A percentile compares a stretch with the other conserved stretches of the same genome.
Conservation (phyloP, 2,329 filamentous ascomycete species). For the Arachnopeziza araneosa region DNA sequence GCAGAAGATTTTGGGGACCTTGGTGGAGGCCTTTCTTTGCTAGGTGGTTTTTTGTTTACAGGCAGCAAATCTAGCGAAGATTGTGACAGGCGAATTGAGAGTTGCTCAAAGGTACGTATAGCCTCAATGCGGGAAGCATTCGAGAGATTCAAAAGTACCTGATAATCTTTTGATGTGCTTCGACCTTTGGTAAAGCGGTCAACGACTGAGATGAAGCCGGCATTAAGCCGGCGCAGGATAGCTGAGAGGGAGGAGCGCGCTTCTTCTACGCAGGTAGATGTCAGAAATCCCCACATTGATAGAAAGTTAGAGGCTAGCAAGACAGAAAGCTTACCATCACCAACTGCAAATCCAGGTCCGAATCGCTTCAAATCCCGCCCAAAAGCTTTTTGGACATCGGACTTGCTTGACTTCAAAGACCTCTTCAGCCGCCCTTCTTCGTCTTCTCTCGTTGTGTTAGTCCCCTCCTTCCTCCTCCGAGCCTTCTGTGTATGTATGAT, state of each 20-base stretch:
- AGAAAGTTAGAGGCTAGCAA: neutral
- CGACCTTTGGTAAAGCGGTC: conserved; percentile 32
- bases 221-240: conserved; percentile 40
- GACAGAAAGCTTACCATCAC: conserved; percentile 43
- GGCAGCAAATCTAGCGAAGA: conserved; percentile 17
- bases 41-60: neutral
- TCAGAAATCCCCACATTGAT: neutral
- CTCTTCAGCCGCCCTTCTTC: conserved; percentile 36
- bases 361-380: conserved; percentile 35
- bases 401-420: conserved; percentile 23
- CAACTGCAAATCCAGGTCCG: conserved; percentile 39
- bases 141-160: conserved; percentile 42
- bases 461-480: conserved; percentile 17
- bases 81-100: conserved; percentile 35
- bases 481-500: conserved; percentile 36
- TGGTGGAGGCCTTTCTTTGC: neutral
- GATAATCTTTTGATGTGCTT: conserved; percentile 38
- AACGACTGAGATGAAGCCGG: conserved; percentile 37
- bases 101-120: conserved; percentile 42
- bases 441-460: conserved; percentile 31
- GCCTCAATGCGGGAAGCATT: conserved; percentile 43
- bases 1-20: neutral
- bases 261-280: conserved; percentile 17
- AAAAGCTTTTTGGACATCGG: conserved; percentile 39
- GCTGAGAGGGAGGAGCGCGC: conserved; percentile 23